These are phyloP conservation scores for Candida ficus DNA, from an alignment of 805 yeast species.

Conservation along the genomic window DNA sequence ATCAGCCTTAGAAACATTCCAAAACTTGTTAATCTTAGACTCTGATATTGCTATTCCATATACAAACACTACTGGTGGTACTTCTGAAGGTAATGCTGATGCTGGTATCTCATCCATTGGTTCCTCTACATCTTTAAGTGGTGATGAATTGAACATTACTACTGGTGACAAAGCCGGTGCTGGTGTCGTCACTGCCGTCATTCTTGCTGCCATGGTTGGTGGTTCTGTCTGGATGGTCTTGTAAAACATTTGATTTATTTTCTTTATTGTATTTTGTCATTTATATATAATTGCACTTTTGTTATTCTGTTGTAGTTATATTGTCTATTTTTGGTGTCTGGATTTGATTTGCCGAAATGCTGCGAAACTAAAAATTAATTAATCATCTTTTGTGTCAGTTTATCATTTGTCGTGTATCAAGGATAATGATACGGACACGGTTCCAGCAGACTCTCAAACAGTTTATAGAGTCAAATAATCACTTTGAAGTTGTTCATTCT, in stretches of 20 bases:
- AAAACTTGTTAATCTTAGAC: constrained; percentile 43
- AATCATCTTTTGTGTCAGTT: too few species aligned
- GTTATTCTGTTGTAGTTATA: background rate
- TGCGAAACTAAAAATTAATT: too few species aligned
- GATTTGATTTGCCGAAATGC: too few species aligned
- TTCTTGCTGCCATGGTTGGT: constrained; percentile 53
- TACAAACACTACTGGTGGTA: constrained; percentile 47
- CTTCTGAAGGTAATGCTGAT: constrained; percentile 49
- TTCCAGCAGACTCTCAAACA: constrained; percentile 6
- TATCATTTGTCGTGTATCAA: too few species aligned
- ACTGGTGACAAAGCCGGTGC: constrained; percentile 83
- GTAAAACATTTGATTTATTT: constrained; percentile 18
- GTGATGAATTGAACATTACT: constrained; percentile 41
- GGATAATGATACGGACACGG: constrained; percentile 5
- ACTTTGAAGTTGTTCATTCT: constrained; percentile 17
- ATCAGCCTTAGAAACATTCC: constrained; percentile 63
- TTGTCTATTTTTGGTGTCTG: background rate
- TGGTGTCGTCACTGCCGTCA: constrained; percentile 76
- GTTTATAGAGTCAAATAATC: constrained; percentile 11
- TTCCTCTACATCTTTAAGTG: constrained; percentile 27
- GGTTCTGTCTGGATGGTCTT: constrained; percentile 78
- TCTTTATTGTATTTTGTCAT: background rate
- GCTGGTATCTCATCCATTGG: constrained; percentile 43
- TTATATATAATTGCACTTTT: background rate
- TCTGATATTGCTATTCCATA: constrained; percentile 32